Percentiles rank a stretch among this genome's conserved stretches.
Evolutionary conservation across 441 rosid species (phyloP).

Genomic region (Sinapis alba): DNA sequence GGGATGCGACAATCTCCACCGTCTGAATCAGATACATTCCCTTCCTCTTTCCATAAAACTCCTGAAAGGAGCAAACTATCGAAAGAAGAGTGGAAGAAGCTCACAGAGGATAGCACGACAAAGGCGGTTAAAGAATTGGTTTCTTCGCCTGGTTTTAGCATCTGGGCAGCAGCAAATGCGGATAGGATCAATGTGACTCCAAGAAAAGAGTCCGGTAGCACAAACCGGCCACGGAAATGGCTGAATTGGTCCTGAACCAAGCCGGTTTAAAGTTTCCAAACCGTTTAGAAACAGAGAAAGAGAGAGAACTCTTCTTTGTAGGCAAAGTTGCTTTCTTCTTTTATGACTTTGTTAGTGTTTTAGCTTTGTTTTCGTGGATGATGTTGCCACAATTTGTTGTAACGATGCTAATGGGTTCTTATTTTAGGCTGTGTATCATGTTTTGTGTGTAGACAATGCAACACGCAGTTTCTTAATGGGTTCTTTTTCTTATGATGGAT

Average conservation of each 20-base stretch:
- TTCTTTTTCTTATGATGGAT: slow-evolving; percentile 11
- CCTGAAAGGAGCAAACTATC: slow-evolving; percentile 66
- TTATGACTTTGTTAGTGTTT: slow-evolving; percentile 20
- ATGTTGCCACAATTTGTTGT: slow-evolving; percentile 23
- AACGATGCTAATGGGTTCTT: slow-evolving; percentile 20
- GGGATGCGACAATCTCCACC: slow-evolving; percentile 38
- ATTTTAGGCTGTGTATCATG: slow-evolving; percentile 21
- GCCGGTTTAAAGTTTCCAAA: not conserved
- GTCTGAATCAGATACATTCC: slow-evolving; percentile 52
- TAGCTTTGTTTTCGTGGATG: slow-evolving; percentile 15
- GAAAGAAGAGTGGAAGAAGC: slow-evolving; percentile 58
- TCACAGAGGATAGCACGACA: slow-evolving; percentile 60
- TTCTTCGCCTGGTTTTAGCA: slow-evolving; percentile 75
- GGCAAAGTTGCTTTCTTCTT: slow-evolving; percentile 27
- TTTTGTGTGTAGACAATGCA: slow-evolving; percentile 32
- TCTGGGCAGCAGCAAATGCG: slow-evolving; percentile 75
- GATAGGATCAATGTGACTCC: slow-evolving; percentile 78
- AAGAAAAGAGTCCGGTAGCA: slow-evolving; percentile 36
- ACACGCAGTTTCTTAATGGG: slow-evolving; percentile 8
- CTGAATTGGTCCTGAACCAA: slow-evolving; percentile 44
- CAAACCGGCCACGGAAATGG: slow-evolving; percentile 49
- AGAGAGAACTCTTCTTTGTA: slow-evolving; percentile 11
- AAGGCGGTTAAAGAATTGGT: slow-evolving; percentile 73
- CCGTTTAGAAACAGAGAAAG: not conserved
- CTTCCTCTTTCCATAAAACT: slow-evolving; percentile 66